A percentile compares a stretch with the other conserved stretches of the same genome.
Evolutionary conservation across 352 stramenopile genomes (phyloP).

Genomic region (Pythium utonaiense): DNA sequence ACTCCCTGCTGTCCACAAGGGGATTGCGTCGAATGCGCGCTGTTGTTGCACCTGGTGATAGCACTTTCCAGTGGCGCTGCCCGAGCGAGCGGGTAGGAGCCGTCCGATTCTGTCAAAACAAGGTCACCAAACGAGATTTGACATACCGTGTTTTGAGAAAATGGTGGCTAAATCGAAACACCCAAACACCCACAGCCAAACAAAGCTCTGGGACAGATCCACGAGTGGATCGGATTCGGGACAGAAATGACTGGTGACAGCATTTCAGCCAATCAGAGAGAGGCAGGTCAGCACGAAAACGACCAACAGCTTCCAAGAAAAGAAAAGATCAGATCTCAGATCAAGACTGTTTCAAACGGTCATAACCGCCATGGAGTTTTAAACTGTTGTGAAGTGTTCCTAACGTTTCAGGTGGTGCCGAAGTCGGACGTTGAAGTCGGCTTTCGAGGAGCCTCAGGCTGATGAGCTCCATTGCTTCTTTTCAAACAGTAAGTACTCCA

Average conservation of each 20-base stretch:
- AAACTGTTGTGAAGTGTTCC: slow-evolving; percentile 7
- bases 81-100: background rate
- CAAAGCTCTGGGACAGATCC: background rate
- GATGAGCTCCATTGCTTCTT: no score
- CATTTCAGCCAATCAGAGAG: slow-evolving; percentile 14
- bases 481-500: no score
- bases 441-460: no score
- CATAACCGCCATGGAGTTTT: background rate
- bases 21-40: slow-evolving; percentile 4
- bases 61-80: slow-evolving; percentile 20
- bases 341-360: background rate
- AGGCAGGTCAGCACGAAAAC: slow-evolving; percentile 10
- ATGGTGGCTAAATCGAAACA: background rate
- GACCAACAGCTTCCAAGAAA: background rate
- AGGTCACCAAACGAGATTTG: slow-evolving; percentile 1
- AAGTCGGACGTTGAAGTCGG: slow-evolving; percentile 6
- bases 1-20: slow-evolving; percentile 1
- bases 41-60: slow-evolving; percentile 18
- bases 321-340: slow-evolving; percentile 16
- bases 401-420: background rate
- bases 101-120: slow-evolving; percentile 11
- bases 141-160: slow-evolving; percentile 7
- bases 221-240: background rate
- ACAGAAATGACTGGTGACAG: slow-evolving; percentile 16
- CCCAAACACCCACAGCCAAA: slow-evolving; percentile 18